Base-by-base conservation (phyloP, 106 monocot genomes). In the Dendrobium chrysotoxum region DNA sequence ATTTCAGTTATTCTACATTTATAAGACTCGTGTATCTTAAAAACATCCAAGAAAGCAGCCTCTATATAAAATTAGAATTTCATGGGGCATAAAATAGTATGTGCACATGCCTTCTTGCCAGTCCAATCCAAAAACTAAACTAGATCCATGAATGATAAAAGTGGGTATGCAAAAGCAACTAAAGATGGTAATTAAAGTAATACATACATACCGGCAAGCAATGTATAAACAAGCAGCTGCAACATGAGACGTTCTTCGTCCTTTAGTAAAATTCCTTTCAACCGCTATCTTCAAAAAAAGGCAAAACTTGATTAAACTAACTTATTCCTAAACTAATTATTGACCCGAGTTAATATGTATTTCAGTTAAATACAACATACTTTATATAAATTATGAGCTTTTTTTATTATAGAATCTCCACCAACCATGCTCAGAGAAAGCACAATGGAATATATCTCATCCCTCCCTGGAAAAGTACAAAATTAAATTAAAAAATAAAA, bases 201-300 rank as follows among this genome's bases (percentile, higher is more conserved):
- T 53, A 44, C 66, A 25, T 53, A 44, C 66, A 85, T 80, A 94
- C 94, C 97, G 76, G 75, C 97, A 97, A 79, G 89, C 88, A 79
- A 97, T 87, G 73, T 97, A 97, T 44, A 97, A 79, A 80, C 97
- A 97, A 66, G 91, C 87, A 88, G 97, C 97, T 23, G 94, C 97
- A 85, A 94, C 92, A 70, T 97, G 92, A 78, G 87, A 72, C 75
- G 82, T 86, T 82, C 82, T 83, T 5, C 97, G 86, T 0, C 97
- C 93, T 79, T 77, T 92, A 0, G 94, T 97, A 79, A 97, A 97
- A 71, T 86, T 89, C 55, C 86, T 84, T 35, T 97, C 94, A 72
- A 97, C 83, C 21, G 94, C 97, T 79, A 97, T 92, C 97, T 97
- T 77, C 75, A 87, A 78, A 42, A 78, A 81, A 67, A 75, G 41